Base-by-base conservation (phyloP, 345 rosid genomes). In the Cardamine resedifolia region DNA sequence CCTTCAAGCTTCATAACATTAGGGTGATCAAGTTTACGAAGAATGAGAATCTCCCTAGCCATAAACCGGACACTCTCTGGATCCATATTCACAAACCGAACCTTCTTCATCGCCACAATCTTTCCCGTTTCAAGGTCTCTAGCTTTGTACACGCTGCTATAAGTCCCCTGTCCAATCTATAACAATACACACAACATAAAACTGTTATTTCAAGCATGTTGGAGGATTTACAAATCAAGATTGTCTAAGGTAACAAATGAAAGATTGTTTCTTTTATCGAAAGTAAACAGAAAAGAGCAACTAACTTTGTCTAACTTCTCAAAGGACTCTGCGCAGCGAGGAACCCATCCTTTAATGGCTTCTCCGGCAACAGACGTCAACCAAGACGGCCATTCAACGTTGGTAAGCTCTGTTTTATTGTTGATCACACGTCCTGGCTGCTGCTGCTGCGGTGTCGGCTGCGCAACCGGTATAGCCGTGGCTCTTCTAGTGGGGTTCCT, bases 61-160 rank as follows among this genome's bases (percentile, higher is more conserved):
- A 93, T 93, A 72, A 91, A 94, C 71, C 89, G 86, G 11, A 89
- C 80, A 76, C 98, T 94, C 76, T 86, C 88, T 3, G 97, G 84
- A 81, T 90, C 96, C 48, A 88, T 82, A 10, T 96, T 90, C 72
- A 88, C 93, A 50, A 90, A 93, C 63, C 96, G 80, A 56, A 89
- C 98, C 68, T 90, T 94, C 82, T 94, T 94, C 68, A 90, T 75
- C 34, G 97, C 97, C 26, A 94, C 96, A 28, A 91, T 85, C 77
- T 86, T 86, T 9, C 90, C 82, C 0, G 83, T 85, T 68, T 88
- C 91, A 66, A 88, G 61, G 34, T 89, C 96, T 80, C 83, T 66
- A 49, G 96, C 98, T 78, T 90, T 88, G 75, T 93, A 90, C 64
- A 93, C 97, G 77, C 90, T 90, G 85, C 97, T 90, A 50, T 90